phyloP scores from a whole-genome alignment of 2,329 filamentous ascomycete genomes.

The Chalaropsis ovoidea region DNA sequence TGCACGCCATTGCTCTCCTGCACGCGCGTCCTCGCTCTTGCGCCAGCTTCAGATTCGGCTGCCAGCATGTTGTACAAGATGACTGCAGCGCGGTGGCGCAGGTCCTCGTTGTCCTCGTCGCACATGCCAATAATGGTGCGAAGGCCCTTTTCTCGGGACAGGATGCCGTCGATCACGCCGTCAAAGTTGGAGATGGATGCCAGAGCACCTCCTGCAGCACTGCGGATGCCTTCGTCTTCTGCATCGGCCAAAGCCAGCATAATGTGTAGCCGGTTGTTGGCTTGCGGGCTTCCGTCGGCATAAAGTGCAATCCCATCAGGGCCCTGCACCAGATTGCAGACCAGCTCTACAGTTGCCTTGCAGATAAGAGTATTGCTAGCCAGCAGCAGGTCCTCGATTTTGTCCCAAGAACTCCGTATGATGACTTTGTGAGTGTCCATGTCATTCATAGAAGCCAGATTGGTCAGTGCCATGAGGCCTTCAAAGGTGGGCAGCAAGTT shows the following conservation, averaged over 20 bases:
- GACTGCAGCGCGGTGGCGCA: conserved; percentile 64
- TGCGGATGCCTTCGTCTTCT: conserved; percentile 67
- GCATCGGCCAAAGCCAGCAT: conserved; percentile 80
- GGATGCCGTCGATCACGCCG: conserved; percentile 57
- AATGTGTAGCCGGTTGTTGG: conserved; percentile 66
- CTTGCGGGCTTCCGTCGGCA: conserved; percentile 55
- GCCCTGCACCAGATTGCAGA: conserved; percentile 77
- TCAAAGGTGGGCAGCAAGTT: conserved; percentile 88
- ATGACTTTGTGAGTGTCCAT: conserved; percentile 56
- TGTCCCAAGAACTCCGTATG: conserved; percentile 61
- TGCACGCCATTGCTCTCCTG: conserved; percentile 55
- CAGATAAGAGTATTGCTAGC: conserved; percentile 64
- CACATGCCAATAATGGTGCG: conserved; percentile 73
- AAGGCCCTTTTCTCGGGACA: conserved; percentile 62
- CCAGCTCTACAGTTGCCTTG: conserved; percentile 74
- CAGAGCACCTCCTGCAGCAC: conserved; percentile 77
- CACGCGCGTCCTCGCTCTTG: conserved; percentile 49
- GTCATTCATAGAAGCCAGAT: conserved; percentile 72
- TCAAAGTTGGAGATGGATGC: conserved; percentile 76
- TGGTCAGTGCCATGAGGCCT: conserved; percentile 81
- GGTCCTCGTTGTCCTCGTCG: conserved; percentile 57
- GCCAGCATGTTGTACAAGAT: conserved; percentile 62
- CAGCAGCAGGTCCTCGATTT: conserved; percentile 74
- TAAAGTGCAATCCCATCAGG: conserved; percentile 59
- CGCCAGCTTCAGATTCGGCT: conserved; percentile 55